A percentile compares a stretch with the other conserved stretches of the same genome.
phyloP scores from a whole-genome alignment of 2,329 filamentous ascomycete genomes.

The Phaeosphaeria sp. region DNA sequence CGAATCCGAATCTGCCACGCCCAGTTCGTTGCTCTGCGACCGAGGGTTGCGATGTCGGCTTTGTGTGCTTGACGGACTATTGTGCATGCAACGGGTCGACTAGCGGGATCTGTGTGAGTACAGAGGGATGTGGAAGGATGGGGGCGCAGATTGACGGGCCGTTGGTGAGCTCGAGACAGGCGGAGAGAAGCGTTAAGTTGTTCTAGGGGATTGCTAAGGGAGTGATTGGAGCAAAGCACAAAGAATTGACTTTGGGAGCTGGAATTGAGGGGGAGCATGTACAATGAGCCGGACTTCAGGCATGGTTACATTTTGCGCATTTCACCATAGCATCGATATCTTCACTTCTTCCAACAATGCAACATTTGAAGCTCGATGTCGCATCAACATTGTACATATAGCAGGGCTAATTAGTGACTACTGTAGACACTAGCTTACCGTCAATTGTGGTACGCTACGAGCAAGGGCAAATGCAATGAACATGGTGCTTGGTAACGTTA shows the following conservation, averaged over 20 bases:
- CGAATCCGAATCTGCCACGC: constrained; percentile 4
- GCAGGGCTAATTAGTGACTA: too few species aligned
- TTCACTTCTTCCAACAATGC: constrained; percentile 3
- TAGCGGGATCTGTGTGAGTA: constrained; percentile 27
- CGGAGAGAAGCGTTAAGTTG: constrained; percentile 16
- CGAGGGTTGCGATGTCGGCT: constrained; percentile 20
- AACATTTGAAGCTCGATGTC: constrained; percentile 1
- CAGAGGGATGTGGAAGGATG: constrained; percentile 21
- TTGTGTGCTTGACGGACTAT: constrained; percentile 23
- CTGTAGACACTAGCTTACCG: neutral
- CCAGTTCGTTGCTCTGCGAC: constrained; percentile 7
- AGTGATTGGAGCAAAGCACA: neutral
- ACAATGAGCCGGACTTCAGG: neutral
- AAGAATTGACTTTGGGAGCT: neutral
- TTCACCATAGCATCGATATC: constrained; percentile 1
- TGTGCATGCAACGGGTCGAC: constrained; percentile 18
- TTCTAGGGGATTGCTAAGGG: neutral
- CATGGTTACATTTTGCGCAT: neutral
- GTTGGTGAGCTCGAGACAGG: constrained; percentile 18
- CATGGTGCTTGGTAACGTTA: neutral
- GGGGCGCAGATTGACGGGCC: constrained; percentile 19
- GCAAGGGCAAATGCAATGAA: neutral
- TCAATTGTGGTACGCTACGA: neutral
- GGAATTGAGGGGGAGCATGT: neutral
- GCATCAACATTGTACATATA: too few species aligned